Percentiles rank a stretch among this genome's conserved stretches.
These are phyloP conservation scores for Calocybe indica DNA, from an alignment of 768 basidiomycete species.

Conservation along the genomic window DNA sequence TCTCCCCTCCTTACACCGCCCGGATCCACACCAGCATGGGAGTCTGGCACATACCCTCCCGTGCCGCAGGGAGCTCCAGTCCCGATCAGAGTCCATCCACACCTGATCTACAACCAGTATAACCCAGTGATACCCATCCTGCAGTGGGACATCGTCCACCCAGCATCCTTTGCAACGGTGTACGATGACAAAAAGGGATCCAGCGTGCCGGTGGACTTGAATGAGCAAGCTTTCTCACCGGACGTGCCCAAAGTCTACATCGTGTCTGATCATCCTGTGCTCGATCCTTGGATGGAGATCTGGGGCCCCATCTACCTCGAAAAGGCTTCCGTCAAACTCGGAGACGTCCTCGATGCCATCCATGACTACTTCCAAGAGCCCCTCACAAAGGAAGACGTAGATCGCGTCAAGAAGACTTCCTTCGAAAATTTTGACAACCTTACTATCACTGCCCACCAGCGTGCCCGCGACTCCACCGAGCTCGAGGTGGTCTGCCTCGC, in stretches of 20 bases:
- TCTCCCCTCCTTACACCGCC: conserved; percentile 7
- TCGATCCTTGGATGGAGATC: conserved; percentile 33
- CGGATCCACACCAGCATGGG: conserved; percentile 5
- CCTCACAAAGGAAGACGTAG: conserved; percentile 28
- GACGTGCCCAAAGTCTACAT: conserved; percentile 27
- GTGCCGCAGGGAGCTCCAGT: conserved; percentile 11
- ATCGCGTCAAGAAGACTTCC: conserved; percentile 13
- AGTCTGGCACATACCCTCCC: conserved; percentile 18
- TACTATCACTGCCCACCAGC: conserved; percentile 19
- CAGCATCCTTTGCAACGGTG: conserved; percentile 27
- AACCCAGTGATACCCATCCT: conserved; percentile 28
- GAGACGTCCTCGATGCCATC: conserved; percentile 43
- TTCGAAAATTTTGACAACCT: conserved; percentile 19
- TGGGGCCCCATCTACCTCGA: conserved; percentile 49
- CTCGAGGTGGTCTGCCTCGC: conserved; percentile 31
- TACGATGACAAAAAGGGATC: conserved; percentile 20
- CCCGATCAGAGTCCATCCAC: conserved; percentile 21
- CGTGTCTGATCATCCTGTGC: conserved; percentile 28
- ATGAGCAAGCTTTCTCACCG: conserved; percentile 25
- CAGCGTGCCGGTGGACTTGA: conserved; percentile 20
- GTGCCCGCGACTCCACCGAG: conserved; percentile 32
- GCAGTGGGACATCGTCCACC: conserved; percentile 38
- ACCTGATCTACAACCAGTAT: conserved; percentile 31
- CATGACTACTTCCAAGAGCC: conserved; percentile 41
- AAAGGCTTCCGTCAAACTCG: conserved; percentile 28